Base-by-base conservation (phyloP, 345 rosid genomes). In the Euphorbia peplus region DNA sequence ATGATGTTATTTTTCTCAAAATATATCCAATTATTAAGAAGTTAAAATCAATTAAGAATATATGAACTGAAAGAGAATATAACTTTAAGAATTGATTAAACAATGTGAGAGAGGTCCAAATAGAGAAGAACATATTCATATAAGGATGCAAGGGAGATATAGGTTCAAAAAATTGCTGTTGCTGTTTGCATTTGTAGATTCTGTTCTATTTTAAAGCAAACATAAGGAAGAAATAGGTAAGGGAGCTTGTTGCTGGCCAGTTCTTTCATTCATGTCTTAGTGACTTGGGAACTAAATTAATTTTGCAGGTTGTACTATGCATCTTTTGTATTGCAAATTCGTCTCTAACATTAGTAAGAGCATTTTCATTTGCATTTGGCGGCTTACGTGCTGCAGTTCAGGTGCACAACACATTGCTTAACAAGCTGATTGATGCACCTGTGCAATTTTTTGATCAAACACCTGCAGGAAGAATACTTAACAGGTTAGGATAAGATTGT, bases 291-390 rank as follows among this genome's bases (percentile, higher is more conserved):
- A 60, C 60, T 74, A 55, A 65, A 76, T 35, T 3, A 3, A 39
- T 11, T 76, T 11, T 66, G 80, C 88, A 90, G 98, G 76, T 81
- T 64, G 78, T 87, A 65, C 97, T 90, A 22, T 80, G 88, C 83
- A 77, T 84, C 67, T 93, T 93, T 75, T 93, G 96, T 78, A 52
- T 78, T 50, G n/a, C 81, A 60, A 93, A 93, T 78, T 90, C 96
- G 16, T 54, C 78, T 62, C 67, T 88, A 46, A 93, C 98, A 9
- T 70, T 93, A 80, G 86, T 84, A 80, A 87, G 97, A 76, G 97
- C 98, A 62, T 93, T 93, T 84, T 89, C 96, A 2, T 93, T 93
- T 86, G 97, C 98, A 67, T 90, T 75, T 65, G 98, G 98, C 67
- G 96, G 98, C 69, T 72, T 93, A 72, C 81, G 70, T 71, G 97